Percentiles rank a stretch among this genome's conserved stretches.
Conservation (phyloP, 169 alveolate genomes). For the Plasmodium falciparum region DNA sequence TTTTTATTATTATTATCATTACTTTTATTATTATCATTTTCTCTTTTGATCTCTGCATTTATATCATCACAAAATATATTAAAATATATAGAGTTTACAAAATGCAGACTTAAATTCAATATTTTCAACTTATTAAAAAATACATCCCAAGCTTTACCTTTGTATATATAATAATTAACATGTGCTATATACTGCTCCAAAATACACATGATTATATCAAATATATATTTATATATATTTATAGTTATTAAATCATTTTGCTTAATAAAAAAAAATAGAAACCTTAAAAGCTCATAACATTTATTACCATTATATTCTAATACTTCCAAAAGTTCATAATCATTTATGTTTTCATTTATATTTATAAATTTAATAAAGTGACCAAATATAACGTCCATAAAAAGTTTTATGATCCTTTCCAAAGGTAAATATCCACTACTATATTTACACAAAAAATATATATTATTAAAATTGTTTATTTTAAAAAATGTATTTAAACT, state of each 20-base stretch:
- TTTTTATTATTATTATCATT: background rate
- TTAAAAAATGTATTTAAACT: slow-evolving; percentile 26
- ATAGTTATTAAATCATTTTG: slow-evolving; percentile 30
- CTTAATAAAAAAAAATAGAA: slow-evolving; percentile 27
- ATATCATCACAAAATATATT: slow-evolving; percentile 1
- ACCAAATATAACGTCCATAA: background rate
- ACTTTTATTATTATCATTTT: too few relatives aligned
- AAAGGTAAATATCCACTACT: slow-evolving; percentile 39
- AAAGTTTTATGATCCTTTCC: slow-evolving; percentile 1
- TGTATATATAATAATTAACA: background rate
- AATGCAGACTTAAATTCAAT: slow-evolving; percentile 31
- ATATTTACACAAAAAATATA: slow-evolving; percentile 60
- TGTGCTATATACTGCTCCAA: background rate
- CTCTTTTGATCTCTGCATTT: background rate
- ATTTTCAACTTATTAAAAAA: slow-evolving; percentile 10
- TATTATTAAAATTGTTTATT: slow-evolving; percentile 17
- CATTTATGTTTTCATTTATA: background rate
- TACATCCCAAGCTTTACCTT: background rate
- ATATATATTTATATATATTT: slow-evolving; percentile 11
- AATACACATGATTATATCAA: slow-evolving; percentile 7
- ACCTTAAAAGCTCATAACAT: slow-evolving; percentile 18
- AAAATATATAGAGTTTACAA: slow-evolving; percentile 35
- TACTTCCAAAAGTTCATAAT: background rate
- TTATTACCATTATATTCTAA: slow-evolving; percentile 11
- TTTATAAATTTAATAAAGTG: background rate